A percentile compares a stretch with the other conserved stretches of the same genome.
These are phyloP conservation scores for Hymenoscyphus fraxineus DNA, from an alignment of 2,329 filamentous ascomycete genomes.

Conservation along the genomic window DNA sequence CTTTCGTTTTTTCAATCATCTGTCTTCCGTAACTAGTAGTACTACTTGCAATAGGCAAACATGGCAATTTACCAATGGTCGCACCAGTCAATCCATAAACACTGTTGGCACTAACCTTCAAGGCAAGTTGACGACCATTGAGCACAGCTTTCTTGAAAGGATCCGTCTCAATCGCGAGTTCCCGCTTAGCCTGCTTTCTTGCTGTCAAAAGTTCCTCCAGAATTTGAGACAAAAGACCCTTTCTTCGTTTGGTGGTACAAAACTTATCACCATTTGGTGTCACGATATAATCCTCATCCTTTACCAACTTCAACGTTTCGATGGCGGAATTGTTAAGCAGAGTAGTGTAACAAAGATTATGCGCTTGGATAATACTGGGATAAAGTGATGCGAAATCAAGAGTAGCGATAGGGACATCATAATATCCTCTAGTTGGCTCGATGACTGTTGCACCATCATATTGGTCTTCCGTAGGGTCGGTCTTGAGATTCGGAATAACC, in stretches of 20 bases:
- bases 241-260: slow-evolving; percentile 80
- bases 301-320: slow-evolving; percentile 71
- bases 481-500: slow-evolving; percentile 82
- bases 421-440: slow-evolving; percentile 88
- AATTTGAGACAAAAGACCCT: slow-evolving; percentile 91
- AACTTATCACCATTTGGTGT: slow-evolving; percentile 95
- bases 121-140: slow-evolving; percentile 91
- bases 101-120: slow-evolving; percentile 96
- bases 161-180: slow-evolving; percentile 83
- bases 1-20: slow-evolving; percentile 98
- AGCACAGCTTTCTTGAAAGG: slow-evolving; percentile 97
- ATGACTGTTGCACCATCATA: slow-evolving; percentile 98
- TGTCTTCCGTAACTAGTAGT: slow-evolving; percentile 95
- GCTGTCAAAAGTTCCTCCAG: slow-evolving; percentile 88
- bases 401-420: slow-evolving; percentile 90
- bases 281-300: slow-evolving; percentile 93
- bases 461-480: slow-evolving; percentile 71
- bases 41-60: slow-evolving; percentile 90
- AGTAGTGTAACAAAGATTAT: slow-evolving; percentile 97
- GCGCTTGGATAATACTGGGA: slow-evolving; percentile 97
- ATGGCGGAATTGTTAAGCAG: slow-evolving; percentile 74
- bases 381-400: slow-evolving; percentile 99
- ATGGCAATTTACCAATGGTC: slow-evolving; percentile 91
- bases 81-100: slow-evolving; percentile 97
- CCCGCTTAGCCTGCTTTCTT: slow-evolving; percentile 90